phyloP scores from a whole-genome alignment of 768 basidiomycete species.

The Rhizopogon roseolus region DNA sequence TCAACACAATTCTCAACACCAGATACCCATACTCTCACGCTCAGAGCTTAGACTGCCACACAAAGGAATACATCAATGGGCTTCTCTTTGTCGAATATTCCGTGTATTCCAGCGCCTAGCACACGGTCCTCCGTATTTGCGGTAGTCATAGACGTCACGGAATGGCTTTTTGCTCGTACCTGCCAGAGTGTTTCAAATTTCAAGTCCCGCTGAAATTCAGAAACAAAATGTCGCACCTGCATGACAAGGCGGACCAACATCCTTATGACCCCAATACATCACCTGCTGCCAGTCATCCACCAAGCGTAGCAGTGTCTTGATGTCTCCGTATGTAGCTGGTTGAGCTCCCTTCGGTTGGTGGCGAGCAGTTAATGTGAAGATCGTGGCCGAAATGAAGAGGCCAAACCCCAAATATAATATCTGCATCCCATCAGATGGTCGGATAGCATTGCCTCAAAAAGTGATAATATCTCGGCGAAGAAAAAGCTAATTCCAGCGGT shows the following conservation, averaged over 20 bases:
- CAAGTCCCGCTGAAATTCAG: background rate
- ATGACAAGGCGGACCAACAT: conserved; percentile 3
- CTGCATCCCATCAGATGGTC: background rate
- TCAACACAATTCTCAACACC: too few species aligned
- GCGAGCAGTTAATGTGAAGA: background rate
- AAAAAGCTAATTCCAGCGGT: background rate
- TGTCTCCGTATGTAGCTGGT: conserved; percentile 10
- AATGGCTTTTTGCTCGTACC: background rate
- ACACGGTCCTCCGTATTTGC: background rate
- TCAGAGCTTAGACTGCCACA: too few species aligned
- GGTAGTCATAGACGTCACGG: too few species aligned
- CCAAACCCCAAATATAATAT: background rate
- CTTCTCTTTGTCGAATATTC: too few species aligned
- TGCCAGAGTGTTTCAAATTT: background rate
- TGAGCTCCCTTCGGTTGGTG: background rate
- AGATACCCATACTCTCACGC: too few species aligned
- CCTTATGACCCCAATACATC: conserved; percentile 25
- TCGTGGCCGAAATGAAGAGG: background rate
- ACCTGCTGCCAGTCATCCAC: conserved; percentile 13
- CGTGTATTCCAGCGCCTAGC: background rate
- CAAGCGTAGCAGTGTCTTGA: conserved; percentile 11
- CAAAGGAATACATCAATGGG: too few species aligned
- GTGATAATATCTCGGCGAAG: too few species aligned
- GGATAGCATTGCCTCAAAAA: background rate
- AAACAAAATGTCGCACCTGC: conserved; percentile 9